Conservation (phyloP, 2,329 filamentous ascomycete genomes). For the Gaeumannomyces tritici region DNA sequence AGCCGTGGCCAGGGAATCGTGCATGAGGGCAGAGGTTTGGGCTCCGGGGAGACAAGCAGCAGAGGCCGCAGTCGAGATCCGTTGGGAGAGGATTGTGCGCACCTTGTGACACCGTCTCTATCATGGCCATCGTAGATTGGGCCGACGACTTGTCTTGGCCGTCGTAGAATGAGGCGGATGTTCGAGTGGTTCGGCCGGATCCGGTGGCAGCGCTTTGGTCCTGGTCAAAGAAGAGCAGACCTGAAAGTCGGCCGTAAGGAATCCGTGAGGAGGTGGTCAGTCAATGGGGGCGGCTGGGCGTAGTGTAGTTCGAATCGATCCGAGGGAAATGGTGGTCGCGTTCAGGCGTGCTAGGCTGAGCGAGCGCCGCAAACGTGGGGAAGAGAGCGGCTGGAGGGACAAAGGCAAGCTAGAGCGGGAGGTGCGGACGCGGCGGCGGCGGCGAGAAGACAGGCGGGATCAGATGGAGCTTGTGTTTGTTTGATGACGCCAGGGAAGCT, state of each 20-base stretch:
- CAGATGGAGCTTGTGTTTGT: not conserved
- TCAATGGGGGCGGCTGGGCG: not conserved
- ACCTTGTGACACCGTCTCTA: conserved; percentile 20
- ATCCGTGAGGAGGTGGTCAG: not conserved
- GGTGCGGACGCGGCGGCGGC: not conserved
- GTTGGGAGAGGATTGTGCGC: not conserved
- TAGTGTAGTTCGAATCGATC: not conserved
- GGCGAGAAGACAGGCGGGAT: not conserved
- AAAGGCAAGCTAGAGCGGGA: not conserved
- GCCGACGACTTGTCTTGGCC: not conserved
- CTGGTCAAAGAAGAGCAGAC: not conserved
- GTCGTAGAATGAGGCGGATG: not conserved
- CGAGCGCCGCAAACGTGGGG: not conserved
- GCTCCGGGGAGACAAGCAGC: not conserved
- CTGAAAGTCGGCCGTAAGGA: not conserved
- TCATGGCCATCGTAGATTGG: conserved; percentile 15
- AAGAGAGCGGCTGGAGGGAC: not conserved
- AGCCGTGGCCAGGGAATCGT: too few relatives aligned
- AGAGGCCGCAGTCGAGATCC: not conserved
- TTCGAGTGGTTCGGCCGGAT: not conserved
- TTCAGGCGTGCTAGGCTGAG: not conserved
- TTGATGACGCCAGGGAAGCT: not conserved
- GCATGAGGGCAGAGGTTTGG: not conserved
- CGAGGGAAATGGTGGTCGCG: too few relatives aligned
- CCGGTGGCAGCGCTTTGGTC: not conserved